A percentile compares a stretch with the other conserved stretches of the same genome.
Evolutionary conservation across 2,329 filamentous ascomycete genomes (phyloP).

Genomic region (Nakataea oryzae): DNA sequence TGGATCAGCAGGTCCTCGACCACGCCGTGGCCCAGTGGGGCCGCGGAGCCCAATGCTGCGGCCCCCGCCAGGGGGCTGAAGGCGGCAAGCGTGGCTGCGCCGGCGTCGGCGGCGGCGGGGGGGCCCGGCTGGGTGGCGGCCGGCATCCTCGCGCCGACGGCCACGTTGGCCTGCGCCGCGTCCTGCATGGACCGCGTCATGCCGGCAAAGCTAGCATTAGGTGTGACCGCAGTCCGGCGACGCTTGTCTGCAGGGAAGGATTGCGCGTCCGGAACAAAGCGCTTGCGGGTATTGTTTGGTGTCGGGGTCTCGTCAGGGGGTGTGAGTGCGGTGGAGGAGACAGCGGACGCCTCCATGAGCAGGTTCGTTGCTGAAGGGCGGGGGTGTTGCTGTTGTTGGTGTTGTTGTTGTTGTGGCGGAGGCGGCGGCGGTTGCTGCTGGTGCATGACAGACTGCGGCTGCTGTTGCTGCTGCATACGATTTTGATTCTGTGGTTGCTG

Average conservation of each 20-base stretch:
- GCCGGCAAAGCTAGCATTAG: conserved; percentile 8
- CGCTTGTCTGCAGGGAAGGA: conserved; percentile 18
- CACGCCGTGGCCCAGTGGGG: conserved; percentile 15
- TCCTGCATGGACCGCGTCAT: conserved; percentile 8
- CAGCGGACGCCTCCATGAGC: conserved; percentile 20
- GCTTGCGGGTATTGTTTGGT: conserved; percentile 32
- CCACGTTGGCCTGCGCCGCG: conserved; percentile 4
- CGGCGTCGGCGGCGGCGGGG: background rate
- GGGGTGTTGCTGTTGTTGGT: conserved; percentile 8
- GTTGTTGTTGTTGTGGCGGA: conserved; percentile 15
- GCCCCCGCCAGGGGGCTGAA: background rate
- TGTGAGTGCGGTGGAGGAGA: conserved; percentile 36
- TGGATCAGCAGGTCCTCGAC: conserved; percentile 26
- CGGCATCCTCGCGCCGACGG: background rate
- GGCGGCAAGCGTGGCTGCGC: background rate
- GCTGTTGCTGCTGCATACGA: conserved; percentile 8
- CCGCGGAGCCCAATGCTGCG: conserved; percentile 8
- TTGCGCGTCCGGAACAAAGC: conserved; percentile 15
- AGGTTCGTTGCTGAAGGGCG: background rate
- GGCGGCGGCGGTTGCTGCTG: conserved; percentile 8
- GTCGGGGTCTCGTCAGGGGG: conserved; percentile 40
- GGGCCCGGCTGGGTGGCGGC: background rate
- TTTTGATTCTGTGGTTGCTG: conserved; percentile 8
- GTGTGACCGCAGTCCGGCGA: conserved; percentile 18
- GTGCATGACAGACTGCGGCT: conserved; percentile 12